phyloP scores from a whole-genome alignment of 2,329 filamentous ascomycete species.

The Neopestalotiopsis sp. region DNA sequence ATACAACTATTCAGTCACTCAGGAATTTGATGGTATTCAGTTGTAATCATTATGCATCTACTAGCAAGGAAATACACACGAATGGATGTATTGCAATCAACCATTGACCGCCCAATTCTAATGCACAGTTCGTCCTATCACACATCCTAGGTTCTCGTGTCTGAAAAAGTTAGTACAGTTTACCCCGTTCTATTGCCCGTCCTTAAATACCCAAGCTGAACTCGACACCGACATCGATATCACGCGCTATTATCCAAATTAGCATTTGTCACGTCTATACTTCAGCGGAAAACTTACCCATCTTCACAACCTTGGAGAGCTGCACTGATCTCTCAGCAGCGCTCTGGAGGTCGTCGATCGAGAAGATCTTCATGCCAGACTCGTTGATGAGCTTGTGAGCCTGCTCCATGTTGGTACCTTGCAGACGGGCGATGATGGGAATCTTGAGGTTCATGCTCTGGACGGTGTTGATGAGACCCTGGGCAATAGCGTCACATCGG shows the following conservation, averaged over 20 bases:
- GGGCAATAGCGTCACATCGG: conserved; percentile 94
- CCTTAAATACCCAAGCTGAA: conserved; percentile 91
- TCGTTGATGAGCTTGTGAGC: conserved; percentile 95
- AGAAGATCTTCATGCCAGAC: conserved; percentile 99
- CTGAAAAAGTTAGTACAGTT: conserved; percentile 41
- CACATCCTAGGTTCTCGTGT: conserved; percentile 19
- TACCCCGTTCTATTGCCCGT: conserved; percentile 29
- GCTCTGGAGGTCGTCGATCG: conserved; percentile 95
- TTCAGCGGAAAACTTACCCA: conserved; percentile 66
- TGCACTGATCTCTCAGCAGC: conserved; percentile 98
- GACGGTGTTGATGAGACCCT: conserved; percentile 93
- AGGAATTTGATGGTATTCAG: conserved; percentile 15
- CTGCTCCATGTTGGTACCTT: conserved; percentile 97
- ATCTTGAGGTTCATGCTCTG: conserved; percentile 94
- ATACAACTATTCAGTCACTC: background rate
- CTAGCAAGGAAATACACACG: conserved; percentile 10
- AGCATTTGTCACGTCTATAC: conserved; percentile 20
- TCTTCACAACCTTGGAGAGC: conserved; percentile 99
- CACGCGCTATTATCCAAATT: conserved; percentile 66
- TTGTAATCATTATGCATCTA: conserved; percentile 18
- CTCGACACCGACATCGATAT: conserved; percentile 96
- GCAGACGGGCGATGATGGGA: conserved; percentile 94
- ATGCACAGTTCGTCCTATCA: conserved; percentile 20
- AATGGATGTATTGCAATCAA: conserved; percentile 19
- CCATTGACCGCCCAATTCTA: conserved; percentile 20